Evolutionary conservation across 1,139 yeast genomes (phyloP), one percentile per base, ranked within the genome.

Genomic region (Yamadazyma buinensis): DNA sequence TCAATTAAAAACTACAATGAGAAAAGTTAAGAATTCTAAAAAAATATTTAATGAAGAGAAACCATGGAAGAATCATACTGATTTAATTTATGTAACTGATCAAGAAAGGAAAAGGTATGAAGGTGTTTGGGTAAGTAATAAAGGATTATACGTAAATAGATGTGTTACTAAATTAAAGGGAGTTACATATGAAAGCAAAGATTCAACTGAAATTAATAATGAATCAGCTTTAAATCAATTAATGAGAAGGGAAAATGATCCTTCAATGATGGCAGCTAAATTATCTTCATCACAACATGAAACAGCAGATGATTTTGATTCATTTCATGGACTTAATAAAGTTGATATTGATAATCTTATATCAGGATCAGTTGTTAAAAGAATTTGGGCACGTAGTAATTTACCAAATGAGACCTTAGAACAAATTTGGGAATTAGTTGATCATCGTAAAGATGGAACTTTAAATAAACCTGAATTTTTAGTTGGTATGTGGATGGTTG

Each of bases 401-500:
- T 63, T 92, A 20, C 80, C 92, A 1, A 67, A 64, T 19, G 84
- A 77, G 19, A 72, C 78, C 0, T 62, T 92, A 25, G 69, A 64
- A 14, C 73, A 75, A 31, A 81, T 92, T 17, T 92, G 96, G 88
- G 72, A 77, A 29, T 63, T 88, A 35, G 95, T 88, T 13, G 96
- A 88, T 52, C 72, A 74, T 31, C 64, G 90, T 44, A 64, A 66
- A 32, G 95, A 85, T 55, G 95, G 95, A 0, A 77, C 87, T 0
- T 63, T 90, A 35, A 85, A 83, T 49, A 76, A 85, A 41, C 81
- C 79, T 30, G 90, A 90, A 43, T 92, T 92, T 50, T 62, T 90
- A 26, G 94, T 88, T 11, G 98, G 96, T 0, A 87, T 84, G 86
- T 90, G 97, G 97, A 61, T 87, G 7, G 92, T 90, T 1, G 97